These are phyloP conservation scores for Leersia perrieri DNA, from an alignment of 176 grass and related monocot species.

Conservation along the genomic window DNA sequence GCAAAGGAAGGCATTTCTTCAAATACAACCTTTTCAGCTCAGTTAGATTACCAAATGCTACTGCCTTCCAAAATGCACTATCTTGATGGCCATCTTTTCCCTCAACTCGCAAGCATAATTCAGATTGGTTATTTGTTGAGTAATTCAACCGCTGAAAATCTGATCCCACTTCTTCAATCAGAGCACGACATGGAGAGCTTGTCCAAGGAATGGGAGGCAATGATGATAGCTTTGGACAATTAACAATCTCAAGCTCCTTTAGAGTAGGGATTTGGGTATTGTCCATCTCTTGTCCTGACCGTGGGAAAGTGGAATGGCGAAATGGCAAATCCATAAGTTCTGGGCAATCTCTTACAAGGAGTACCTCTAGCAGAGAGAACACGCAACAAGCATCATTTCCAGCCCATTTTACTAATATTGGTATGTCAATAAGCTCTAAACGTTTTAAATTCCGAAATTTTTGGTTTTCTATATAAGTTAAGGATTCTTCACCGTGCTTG, in stretches of 20 bases:
- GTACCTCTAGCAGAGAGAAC: background rate
- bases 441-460: background rate
- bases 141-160: rapidly evolving
- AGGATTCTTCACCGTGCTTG: background rate
- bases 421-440: background rate
- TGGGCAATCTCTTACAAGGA: background rate
- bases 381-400: background rate
- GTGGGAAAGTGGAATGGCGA: too few species aligned
- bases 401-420: background rate
- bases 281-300: too few species aligned
- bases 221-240: background rate
- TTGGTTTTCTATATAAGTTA: background rate
- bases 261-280: background rate
- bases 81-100: background rate
- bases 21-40: rapidly evolving
- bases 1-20: background rate
- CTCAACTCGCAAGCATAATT: rapidly evolving
- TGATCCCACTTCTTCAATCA: background rate
- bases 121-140: rapidly evolving
- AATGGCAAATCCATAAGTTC: background rate
- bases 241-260: background rate
- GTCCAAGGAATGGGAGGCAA: background rate
- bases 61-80: background rate
- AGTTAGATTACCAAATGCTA: background rate
- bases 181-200: rapidly evolving